Percentiles rank a stretch among this genome's conserved stretches.
Conservation (phyloP, 148 eudicot species). For the Persicaria tinctoria region DNA sequence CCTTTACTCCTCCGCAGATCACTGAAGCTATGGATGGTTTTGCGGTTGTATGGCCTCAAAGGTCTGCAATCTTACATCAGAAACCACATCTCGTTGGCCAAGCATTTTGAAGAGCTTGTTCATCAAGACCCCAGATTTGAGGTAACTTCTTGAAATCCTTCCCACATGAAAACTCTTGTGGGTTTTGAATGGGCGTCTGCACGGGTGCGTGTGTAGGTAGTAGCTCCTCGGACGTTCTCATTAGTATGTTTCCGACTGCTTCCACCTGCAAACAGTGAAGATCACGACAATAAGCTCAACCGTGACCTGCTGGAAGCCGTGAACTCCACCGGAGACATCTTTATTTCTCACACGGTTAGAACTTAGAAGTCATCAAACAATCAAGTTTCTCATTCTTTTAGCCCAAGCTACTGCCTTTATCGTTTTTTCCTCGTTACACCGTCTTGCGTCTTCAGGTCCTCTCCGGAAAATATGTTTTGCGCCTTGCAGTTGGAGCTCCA, state of each 20-base stretch:
- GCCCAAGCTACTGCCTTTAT: no score
- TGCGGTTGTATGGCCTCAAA: constrained; percentile 75
- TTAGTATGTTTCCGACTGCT: constrained; percentile 80
- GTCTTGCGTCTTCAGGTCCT: no score
- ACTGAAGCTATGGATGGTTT: constrained; percentile 89
- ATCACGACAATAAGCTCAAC: constrained; percentile 50
- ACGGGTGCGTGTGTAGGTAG: constrained; percentile 40
- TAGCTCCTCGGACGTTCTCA: constrained; percentile 65
- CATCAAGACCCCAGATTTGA: constrained; percentile 69
- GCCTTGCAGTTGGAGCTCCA: background rate
- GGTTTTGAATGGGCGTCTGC: background rate
- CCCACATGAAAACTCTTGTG: no score
- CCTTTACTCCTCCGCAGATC: constrained; percentile 41
- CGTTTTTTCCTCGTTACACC: no score
- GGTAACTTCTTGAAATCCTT: constrained; percentile 31
- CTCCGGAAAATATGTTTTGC: no score
- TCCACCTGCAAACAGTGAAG: constrained; percentile 33
- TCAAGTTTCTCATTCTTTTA: no score
- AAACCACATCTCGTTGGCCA: constrained; percentile 77
- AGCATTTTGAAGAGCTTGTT: constrained; percentile 66
- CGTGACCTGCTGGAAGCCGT: constrained; percentile 65
- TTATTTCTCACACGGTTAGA: constrained; percentile 81
- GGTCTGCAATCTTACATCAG: constrained; percentile 77
- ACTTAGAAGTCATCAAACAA: no score
- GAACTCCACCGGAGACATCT: constrained; percentile 71